Conservation (phyloP, 2,329 filamentous ascomycete genomes). For the Fusarium circinatum region DNA sequence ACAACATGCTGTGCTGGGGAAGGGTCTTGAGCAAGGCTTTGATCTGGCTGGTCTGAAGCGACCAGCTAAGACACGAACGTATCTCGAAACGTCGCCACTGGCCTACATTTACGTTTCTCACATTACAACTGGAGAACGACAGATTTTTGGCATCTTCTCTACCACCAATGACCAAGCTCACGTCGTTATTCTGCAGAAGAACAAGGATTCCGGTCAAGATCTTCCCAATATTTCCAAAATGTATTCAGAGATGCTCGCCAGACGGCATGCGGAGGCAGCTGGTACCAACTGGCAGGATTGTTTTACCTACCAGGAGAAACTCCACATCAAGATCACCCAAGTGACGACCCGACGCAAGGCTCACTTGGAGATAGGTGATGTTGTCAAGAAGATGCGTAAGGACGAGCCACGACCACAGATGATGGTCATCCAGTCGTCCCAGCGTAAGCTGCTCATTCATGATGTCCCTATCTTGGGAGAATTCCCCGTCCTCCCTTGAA, state of each 20-base stretch:
- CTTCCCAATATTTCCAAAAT: slow-evolving; percentile 91
- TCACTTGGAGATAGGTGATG: slow-evolving; percentile 85
- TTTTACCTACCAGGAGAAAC: slow-evolving; percentile 86
- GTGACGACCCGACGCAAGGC: slow-evolving; percentile 92
- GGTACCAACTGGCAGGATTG: slow-evolving; percentile 80
- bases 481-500: slow-evolving; percentile 83
- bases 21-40: slow-evolving; percentile 92
- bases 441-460: slow-evolving; percentile 81
- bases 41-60: slow-evolving; percentile 81
- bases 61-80: slow-evolving; percentile 71
- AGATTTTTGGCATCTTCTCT: slow-evolving; percentile 94
- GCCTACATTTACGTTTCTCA: slow-evolving; percentile 94
- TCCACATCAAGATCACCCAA: slow-evolving; percentile 87
- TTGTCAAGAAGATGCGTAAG: slow-evolving; percentile 88
- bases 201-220: slow-evolving; percentile 79
- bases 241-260: slow-evolving; percentile 79
- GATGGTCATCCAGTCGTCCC: slow-evolving; percentile 90
- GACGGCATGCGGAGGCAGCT: slow-evolving; percentile 71
- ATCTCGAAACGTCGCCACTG: slow-evolving; percentile 79
- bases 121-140: slow-evolving; percentile 86
- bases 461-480: slow-evolving; percentile 87
- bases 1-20: slow-evolving; percentile 90
- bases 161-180: slow-evolving; percentile 82
- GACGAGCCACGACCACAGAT: slow-evolving; percentile 84
- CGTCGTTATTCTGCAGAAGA: slow-evolving; percentile 87